A percentile compares a stretch with the other conserved stretches of the same genome.
Conservation (phyloP, 2,329 filamentous ascomycete genomes). For the Calycina herbarum region DNA sequence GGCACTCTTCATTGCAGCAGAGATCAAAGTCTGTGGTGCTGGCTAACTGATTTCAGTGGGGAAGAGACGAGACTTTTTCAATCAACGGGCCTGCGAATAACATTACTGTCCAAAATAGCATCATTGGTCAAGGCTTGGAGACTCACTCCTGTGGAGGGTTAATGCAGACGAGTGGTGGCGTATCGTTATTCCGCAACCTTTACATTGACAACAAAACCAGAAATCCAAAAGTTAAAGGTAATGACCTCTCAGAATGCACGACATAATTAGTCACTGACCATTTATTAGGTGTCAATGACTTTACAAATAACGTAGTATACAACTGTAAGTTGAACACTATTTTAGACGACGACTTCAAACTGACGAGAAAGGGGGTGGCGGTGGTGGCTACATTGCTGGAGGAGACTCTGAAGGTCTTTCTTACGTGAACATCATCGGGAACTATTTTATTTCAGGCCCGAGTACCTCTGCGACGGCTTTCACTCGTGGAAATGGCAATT, state of each 20-base stretch:
- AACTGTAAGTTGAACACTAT: neutral
- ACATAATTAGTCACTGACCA: neutral
- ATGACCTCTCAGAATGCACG: constrained; percentile 47
- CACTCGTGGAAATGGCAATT: constrained; percentile 5
- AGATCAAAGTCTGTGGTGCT: too few relatives aligned
- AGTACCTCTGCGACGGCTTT: constrained; percentile 38
- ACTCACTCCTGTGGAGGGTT: constrained; percentile 10
- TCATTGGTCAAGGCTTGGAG: constrained; percentile 9
- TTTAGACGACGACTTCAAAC: constrained; percentile 41
- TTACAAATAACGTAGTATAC: neutral
- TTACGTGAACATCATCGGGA: constrained; percentile 54
- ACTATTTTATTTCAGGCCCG: constrained; percentile 58
- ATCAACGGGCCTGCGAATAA: constrained; percentile 1
- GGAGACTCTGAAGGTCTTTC: constrained; percentile 46
- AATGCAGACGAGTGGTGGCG: constrained; percentile 2
- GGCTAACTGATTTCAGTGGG: constrained; percentile 34
- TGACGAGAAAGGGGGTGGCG: constrained; percentile 6
- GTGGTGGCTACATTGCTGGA: constrained; percentile 40
- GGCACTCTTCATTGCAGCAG: too few relatives aligned
- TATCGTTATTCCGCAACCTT: constrained; percentile 12
- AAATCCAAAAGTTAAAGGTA: constrained; percentile 23
- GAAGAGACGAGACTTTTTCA: constrained; percentile 10
- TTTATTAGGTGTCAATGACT: neutral
- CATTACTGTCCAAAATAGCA: constrained; percentile 11
- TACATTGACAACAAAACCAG: constrained; percentile 11